Percentiles rank a stretch among this genome's conserved stretches.
Evolutionary conservation across 768 basidiomycete species (phyloP).

Genomic region (Boletellus sp.): DNA sequence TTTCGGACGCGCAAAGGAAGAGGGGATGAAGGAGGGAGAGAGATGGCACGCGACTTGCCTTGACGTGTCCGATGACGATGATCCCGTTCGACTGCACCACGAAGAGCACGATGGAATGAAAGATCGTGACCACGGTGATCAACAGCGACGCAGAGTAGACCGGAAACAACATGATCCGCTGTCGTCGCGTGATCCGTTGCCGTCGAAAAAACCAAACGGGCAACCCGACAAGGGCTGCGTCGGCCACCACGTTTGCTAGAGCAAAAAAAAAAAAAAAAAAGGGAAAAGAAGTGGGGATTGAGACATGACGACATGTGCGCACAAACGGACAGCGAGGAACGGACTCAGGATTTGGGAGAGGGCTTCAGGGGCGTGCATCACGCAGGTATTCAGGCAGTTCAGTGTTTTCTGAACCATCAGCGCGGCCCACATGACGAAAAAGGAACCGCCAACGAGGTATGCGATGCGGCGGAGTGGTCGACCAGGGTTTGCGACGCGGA

Average conservation of each 20-base stretch:
- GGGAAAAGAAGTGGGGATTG: background rate
- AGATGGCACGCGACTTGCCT: constrained; percentile 11
- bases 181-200: constrained; percentile 4
- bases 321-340: background rate
- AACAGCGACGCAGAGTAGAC: constrained; percentile 19
- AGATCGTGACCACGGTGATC: constrained; percentile 17
- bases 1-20: background rate
- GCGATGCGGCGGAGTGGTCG: constrained; percentile 3
- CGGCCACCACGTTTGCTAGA: constrained; percentile 21
- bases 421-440: constrained; percentile 24
- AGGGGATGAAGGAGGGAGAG: background rate
- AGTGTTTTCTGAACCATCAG: constrained; percentile 13
- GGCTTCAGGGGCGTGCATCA: background rate
- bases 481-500: constrained; percentile 15
- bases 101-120: constrained; percentile 14
- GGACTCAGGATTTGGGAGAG: constrained; percentile 23
- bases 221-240: constrained; percentile 14
- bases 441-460: constrained; percentile 8
- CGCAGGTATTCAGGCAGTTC: constrained; percentile 9
- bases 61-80: constrained; percentile 21
- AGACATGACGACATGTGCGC: background rate
- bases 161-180: constrained; percentile 16
- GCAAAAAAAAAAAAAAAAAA: background rate
- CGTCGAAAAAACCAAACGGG: constrained; percentile 13
- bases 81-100: background rate